These are phyloP conservation scores for Rhinocladiella mackenziei DNA, from an alignment of 2,329 filamentous ascomycete genomes.

Conservation along the genomic window DNA sequence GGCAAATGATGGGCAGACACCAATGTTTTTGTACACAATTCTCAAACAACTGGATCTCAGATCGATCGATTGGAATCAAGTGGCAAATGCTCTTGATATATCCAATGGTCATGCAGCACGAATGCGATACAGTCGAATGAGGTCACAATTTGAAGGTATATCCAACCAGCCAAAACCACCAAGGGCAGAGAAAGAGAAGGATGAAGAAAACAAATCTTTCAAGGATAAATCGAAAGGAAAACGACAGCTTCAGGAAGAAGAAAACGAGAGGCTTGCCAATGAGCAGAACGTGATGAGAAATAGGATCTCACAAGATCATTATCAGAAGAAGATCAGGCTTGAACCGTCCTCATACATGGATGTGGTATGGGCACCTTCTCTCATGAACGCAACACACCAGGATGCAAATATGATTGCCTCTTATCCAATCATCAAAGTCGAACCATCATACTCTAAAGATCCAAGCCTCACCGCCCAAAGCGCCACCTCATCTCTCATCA, in stretches of 20 bases:
- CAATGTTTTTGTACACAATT: slow-evolving; percentile 53
- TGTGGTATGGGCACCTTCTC: background rate
- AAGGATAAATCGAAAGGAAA: slow-evolving; percentile 18
- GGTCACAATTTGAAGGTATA: slow-evolving; percentile 49
- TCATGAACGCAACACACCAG: slow-evolving; percentile 6
- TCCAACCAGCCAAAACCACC: slow-evolving; percentile 23
- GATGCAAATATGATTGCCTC: slow-evolving; percentile 6
- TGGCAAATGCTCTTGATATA: slow-evolving; percentile 49
- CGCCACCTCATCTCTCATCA: slow-evolving; percentile 10
- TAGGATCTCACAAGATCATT: slow-evolving; percentile 6
- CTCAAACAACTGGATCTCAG: slow-evolving; percentile 54
- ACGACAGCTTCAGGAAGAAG: slow-evolving; percentile 5
- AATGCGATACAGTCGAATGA: slow-evolving; percentile 55
- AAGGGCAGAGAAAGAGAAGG: slow-evolving; percentile 20
- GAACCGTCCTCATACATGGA: slow-evolving; percentile 10
- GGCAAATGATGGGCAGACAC: slow-evolving; percentile 47
- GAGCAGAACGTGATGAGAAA: slow-evolving; percentile 1
- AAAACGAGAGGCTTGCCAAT: slow-evolving; percentile 13
- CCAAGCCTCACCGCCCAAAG: background rate
- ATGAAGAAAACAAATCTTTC: slow-evolving; percentile 8
- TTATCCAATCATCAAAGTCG: slow-evolving; percentile 10
- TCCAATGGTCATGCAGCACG: slow-evolving; percentile 56
- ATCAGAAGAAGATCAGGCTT: slow-evolving; percentile 19
- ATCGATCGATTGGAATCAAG: slow-evolving; percentile 51
- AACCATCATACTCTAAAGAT: slow-evolving; percentile 2